phyloP scores from a whole-genome alignment of 176 grass and related monocot species.

The Oryza punctata region DNA sequence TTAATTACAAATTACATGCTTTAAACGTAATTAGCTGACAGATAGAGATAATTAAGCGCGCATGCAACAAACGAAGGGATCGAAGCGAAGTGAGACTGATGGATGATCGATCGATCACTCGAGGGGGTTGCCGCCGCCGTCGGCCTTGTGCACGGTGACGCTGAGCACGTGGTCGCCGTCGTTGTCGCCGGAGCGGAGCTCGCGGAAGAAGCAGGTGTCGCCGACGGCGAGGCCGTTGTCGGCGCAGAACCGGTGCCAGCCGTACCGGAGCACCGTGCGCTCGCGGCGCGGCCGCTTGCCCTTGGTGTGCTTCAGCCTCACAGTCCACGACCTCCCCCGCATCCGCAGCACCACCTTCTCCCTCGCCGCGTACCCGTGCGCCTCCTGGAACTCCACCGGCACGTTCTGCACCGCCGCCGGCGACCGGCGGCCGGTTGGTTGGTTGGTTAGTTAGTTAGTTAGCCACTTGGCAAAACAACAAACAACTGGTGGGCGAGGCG shows the following conservation, averaged over 20 bases:
- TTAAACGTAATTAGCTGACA: no score
- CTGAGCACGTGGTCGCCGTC: conserved; percentile 38
- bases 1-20: no score
- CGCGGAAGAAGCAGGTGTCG: conserved; percentile 48
- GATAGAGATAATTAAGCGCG: no score
- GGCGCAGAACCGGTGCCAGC: conserved; percentile 43
- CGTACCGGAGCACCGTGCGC: conserved; percentile 37
- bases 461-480: neutral
- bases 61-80: no score
- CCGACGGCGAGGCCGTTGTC: conserved; percentile 46
- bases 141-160: conserved; percentile 39
- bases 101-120: neutral
- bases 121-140: conserved; percentile 1
- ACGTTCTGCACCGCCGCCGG: conserved; percentile 29
- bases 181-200: neutral
- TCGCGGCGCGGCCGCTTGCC: neutral
- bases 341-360: conserved; percentile 39
- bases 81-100: no score
- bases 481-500: no score
- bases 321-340: conserved; percentile 22
- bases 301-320: conserved; percentile 42
- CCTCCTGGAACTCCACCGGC: conserved; percentile 39
- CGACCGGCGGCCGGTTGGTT: no score
- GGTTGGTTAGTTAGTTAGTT: neutral
- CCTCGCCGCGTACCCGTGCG: conserved; percentile 39